Percentiles rank a stretch among this genome's conserved stretches.
These are phyloP conservation scores for Rhizopogon vinicolor DNA, from an alignment of 768 basidiomycete genomes.

Conservation along the genomic window DNA sequence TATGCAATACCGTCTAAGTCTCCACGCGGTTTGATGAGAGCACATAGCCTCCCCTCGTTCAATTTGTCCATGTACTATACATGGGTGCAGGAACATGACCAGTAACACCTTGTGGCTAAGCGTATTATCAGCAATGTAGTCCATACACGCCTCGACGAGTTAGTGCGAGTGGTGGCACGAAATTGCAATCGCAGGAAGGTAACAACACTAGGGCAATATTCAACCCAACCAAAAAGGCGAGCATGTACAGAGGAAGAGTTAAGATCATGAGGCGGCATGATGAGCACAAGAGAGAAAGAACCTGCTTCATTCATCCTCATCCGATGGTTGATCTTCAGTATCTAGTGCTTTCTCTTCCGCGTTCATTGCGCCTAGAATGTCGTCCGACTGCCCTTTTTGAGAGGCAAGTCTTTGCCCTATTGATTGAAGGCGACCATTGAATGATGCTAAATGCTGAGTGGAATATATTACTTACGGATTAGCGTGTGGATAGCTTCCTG, in stretches of 20 bases:
- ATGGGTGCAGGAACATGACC: not conserved
- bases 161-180: not conserved
- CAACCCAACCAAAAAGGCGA: not conserved
- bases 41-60: not conserved
- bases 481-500: conserved; percentile 90
- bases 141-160: not conserved
- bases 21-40: no score
- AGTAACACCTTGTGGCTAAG: not conserved
- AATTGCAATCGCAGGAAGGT: not conserved
- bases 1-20: no score
- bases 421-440: not conserved
- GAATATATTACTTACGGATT: conserved; percentile 62
- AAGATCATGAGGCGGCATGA: not conserved
- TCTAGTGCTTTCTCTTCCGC: conserved; percentile 62
- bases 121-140: not conserved
- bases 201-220: not conserved
- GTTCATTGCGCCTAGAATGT: conserved; percentile 79
- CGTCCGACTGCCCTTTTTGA: conserved; percentile 76
- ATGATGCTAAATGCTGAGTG: conserved; percentile 3
- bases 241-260: not conserved
- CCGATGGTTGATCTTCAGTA: conserved; percentile 46
- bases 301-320: conserved; percentile 53
- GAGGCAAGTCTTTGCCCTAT: conserved; percentile 75
- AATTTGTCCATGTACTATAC: not conserved
- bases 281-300: not conserved